Base-by-base conservation (phyloP, 306 rosid species). In the Erythrophleum fordii region DNA sequence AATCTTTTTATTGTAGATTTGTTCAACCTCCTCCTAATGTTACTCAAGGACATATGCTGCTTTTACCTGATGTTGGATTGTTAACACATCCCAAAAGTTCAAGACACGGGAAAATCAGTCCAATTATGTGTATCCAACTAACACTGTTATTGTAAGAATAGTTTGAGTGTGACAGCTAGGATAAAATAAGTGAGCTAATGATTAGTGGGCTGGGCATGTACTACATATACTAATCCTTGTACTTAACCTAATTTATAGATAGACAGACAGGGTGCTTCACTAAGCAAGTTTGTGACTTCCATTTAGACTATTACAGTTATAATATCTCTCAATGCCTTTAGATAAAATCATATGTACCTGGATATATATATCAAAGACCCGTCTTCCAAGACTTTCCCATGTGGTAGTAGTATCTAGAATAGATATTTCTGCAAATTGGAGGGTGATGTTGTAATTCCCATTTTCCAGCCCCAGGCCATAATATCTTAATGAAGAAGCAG, bases 401-500 rank as follows among this genome's bases (percentile, higher is more conserved):
- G 86, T 39, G 22, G 44, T 35, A 55, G 83, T n/a, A 75, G 86
- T 2, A 66, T 90, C 82, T 11, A n/a, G 44, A 75, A 90, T 72
- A 73, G 80, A 77, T 61, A 78, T 86, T 82, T 94, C 94, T 0
- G 91, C 86, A 77, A 94, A 94, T 64, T 88, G 89, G 64, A 94
- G 97, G 69, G 79, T 85, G 52, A 94, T 82, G 44, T 83, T 90
- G 84, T 94, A 94, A 80, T 85, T 72, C 6, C 97, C 96, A 65
- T 92, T 90, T 72, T 92, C 81, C 55, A 92, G 86, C 60, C 98
- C 95, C 48, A 92, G 49, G 10, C 98, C 97, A 80, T 85, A 90
- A 84, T 94, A 92, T 86, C 98, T 86, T 64, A 94, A 69, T 12
- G 98, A 94, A 34, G 97, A 94, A 83, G 97, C 84, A 67, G 98